Conservation (phyloP, 2,329 filamentous ascomycete genomes). For the Fusarium anguioides region DNA sequence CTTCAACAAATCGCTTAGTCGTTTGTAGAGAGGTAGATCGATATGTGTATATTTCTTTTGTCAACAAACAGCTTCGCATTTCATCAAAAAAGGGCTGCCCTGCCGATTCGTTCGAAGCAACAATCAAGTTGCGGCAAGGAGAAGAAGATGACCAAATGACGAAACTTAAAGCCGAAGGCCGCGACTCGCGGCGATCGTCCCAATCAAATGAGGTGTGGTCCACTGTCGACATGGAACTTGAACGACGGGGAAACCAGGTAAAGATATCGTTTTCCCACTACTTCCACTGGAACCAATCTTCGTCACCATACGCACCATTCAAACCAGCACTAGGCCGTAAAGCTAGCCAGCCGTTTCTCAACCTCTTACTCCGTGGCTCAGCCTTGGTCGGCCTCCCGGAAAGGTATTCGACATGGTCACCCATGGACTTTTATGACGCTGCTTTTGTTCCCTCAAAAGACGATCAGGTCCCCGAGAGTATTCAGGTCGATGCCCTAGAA, state of each 20-base stretch:
- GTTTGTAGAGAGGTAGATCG: conserved; percentile 36
- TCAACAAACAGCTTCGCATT: conserved; percentile 28
- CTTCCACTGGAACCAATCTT: conserved; percentile 58
- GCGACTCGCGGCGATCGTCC: conserved; percentile 22
- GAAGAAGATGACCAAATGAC: conserved; percentile 36
- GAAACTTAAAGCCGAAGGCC: neutral
- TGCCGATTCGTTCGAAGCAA: conserved; percentile 6
- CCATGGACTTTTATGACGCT: conserved; percentile 74
- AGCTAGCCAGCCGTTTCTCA: conserved; percentile 51
- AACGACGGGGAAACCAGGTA: conserved; percentile 42
- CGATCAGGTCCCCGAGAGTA: conserved; percentile 51
- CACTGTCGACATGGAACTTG: conserved; percentile 47
- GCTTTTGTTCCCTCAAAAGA: conserved; percentile 69
- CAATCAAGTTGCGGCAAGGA: conserved; percentile 39
- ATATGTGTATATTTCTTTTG: conserved; percentile 33
- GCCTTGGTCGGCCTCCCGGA: neutral
- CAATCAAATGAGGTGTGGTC: conserved; percentile 52
- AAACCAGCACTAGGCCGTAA: conserved; percentile 47
- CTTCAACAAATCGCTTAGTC: conserved; percentile 6
- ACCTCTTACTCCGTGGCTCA: conserved; percentile 49
- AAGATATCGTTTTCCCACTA: conserved; percentile 49
- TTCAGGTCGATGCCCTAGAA: conserved; percentile 57
- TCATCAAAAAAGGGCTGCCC: conserved; percentile 21
- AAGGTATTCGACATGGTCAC: conserved; percentile 51
- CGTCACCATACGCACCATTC: conserved; percentile 47